A percentile compares a stretch with the other conserved stretches of the same genome.
These are phyloP conservation scores for Maudiozyma bulderi DNA, from an alignment of 805 yeast genomes.

Conservation along the genomic window DNA sequence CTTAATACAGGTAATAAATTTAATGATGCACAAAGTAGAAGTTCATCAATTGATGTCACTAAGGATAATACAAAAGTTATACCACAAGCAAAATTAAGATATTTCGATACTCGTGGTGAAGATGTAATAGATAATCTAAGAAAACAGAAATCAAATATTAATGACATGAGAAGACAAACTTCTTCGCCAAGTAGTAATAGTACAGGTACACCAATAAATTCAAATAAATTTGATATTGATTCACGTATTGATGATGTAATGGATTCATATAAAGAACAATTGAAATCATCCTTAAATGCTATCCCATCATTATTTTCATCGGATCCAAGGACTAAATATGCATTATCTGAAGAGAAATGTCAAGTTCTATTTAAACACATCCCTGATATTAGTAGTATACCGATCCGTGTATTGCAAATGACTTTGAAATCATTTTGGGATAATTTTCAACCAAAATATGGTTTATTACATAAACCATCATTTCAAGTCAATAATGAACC, in stretches of 20 bases:
- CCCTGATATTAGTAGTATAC: slow-evolving; percentile 15
- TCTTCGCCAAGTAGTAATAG: not conserved
- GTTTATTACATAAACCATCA: slow-evolving; percentile 37
- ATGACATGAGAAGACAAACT: not conserved
- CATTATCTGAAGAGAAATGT: slow-evolving; percentile 10
- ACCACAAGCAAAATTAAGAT: not conserved
- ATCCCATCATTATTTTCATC: slow-evolving; percentile 16
- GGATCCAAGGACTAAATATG: slow-evolving; percentile 15
- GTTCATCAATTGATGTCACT: not conserved
- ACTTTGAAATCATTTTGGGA: slow-evolving; percentile 38
- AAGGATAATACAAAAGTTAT: not conserved
- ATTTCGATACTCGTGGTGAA: slow-evolving; percentile 1
- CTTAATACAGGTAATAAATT: not conserved
- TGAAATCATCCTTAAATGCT: slow-evolving; percentile 10
- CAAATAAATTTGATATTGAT: not conserved
- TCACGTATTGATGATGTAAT: not conserved
- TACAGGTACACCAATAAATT: not conserved
- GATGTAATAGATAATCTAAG: not conserved
- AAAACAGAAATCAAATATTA: not conserved
- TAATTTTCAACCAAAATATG: slow-evolving; percentile 46
- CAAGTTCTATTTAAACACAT: slow-evolving; percentile 7
- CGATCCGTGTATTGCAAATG: slow-evolving; percentile 10
- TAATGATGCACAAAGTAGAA: not conserved
- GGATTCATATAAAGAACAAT: slow-evolving; percentile 6
- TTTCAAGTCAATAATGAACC: slow-evolving; percentile 43